phyloP scores from a whole-genome alignment of 2,329 filamentous ascomycete species.

The Coccinonectria pachysandricola region DNA sequence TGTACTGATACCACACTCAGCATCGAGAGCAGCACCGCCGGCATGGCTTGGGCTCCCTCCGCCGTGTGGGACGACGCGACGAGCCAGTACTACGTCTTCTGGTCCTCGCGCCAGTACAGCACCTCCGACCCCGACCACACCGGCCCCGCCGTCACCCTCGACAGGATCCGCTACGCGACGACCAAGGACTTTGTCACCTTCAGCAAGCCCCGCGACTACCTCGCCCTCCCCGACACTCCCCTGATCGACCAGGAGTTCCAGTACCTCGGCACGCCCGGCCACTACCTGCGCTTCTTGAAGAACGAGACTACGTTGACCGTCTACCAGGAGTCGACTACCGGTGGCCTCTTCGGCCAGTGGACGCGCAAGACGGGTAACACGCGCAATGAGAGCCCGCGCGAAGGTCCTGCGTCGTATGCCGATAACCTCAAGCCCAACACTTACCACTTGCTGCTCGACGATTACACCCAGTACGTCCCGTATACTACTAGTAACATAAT shows the following conservation, averaged over 20 bases:
- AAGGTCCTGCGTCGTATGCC: slow-evolving; percentile 29
- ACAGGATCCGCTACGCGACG: slow-evolving; percentile 38
- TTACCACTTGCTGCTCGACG: slow-evolving; percentile 34
- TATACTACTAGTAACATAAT: slow-evolving; percentile 32
- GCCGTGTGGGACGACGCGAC: slow-evolving; percentile 25
- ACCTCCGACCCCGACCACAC: slow-evolving; percentile 33
- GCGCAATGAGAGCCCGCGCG: slow-evolving; percentile 19
- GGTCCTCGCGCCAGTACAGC: slow-evolving; percentile 35
- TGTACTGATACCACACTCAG: no score
- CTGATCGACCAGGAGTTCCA: slow-evolving; percentile 42
- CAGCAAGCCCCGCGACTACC: slow-evolving; percentile 32
- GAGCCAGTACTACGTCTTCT: slow-evolving; percentile 36
- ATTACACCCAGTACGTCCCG: slow-evolving; percentile 33
- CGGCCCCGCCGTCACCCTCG: slow-evolving; percentile 28
- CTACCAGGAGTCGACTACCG: slow-evolving; percentile 34
- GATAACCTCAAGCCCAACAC: slow-evolving; percentile 24
- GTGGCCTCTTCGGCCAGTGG: slow-evolving; percentile 39
- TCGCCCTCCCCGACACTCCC: slow-evolving; percentile 27
- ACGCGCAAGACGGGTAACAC: slow-evolving; percentile 28
- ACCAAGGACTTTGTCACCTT: slow-evolving; percentile 42
- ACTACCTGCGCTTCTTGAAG: slow-evolving; percentile 39
- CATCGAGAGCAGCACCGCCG: slow-evolving; percentile 23
- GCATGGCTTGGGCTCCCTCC: slow-evolving; percentile 29
- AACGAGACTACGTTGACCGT: slow-evolving; percentile 39
- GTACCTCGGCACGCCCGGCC: slow-evolving; percentile 27